Conservation (phyloP, 192 early-diverging fungal genomes). For the Rhizophlyctis rosea region DNA sequence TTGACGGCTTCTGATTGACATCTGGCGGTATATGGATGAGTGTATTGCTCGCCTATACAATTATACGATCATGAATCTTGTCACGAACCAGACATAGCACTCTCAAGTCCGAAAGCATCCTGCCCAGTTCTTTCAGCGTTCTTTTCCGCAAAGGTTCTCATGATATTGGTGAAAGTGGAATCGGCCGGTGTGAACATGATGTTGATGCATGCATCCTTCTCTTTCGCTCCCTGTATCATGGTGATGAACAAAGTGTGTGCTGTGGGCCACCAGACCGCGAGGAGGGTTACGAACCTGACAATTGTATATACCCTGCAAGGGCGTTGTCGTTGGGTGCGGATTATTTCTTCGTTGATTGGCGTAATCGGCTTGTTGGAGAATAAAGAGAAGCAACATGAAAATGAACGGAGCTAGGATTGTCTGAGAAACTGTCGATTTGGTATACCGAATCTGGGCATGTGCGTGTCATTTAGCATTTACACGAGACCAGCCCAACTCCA, state of each 20-base stretch:
- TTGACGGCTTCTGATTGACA: conserved; percentile 16
- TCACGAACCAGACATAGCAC: conserved; percentile 18
- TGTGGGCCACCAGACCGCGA: background rate
- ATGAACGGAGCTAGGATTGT: conserved; percentile 61
- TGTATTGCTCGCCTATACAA: too few relatives aligned
- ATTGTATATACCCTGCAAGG: conserved; percentile 41
- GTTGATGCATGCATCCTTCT: conserved; percentile 52
- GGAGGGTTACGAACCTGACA: conserved; percentile 13
- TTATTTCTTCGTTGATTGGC: conserved; percentile 34
- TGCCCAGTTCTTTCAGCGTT: conserved; percentile 41
- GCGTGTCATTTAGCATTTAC: background rate
- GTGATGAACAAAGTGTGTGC: background rate
- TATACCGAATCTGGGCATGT: conserved; percentile 59
- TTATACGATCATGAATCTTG: too few relatives aligned
- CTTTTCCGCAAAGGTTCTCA: conserved; percentile 38
- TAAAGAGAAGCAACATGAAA: conserved; percentile 63
- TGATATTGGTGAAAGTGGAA: conserved; percentile 17
- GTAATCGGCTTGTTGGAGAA: conserved; percentile 52
- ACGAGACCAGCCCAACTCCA: too few relatives aligned
- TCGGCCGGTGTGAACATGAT: conserved; percentile 56
- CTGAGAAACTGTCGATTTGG: conserved; percentile 61
- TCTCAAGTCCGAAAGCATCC: conserved; percentile 26
- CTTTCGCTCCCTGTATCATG: conserved; percentile 35
- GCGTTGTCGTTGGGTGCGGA: conserved; percentile 35
- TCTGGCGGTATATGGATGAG: conserved; percentile 17